These are phyloP conservation scores for Candida adriatica DNA, from an alignment of 805 yeast species.

Conservation along the genomic window DNA sequence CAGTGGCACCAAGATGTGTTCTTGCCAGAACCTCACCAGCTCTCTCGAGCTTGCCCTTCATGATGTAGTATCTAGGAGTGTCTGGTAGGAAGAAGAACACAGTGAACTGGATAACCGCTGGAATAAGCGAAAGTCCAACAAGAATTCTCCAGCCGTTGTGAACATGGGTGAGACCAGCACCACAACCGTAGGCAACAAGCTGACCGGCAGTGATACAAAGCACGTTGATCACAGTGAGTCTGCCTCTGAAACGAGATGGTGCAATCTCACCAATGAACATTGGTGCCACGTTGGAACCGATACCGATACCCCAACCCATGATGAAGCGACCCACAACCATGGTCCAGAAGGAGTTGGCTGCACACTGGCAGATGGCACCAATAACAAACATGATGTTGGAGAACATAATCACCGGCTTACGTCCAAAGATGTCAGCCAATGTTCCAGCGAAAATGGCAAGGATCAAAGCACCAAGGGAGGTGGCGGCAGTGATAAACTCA, in stretches of 20 bases:
- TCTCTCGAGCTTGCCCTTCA: constrained; percentile 54
- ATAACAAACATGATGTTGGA: constrained; percentile 77
- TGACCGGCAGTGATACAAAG: constrained; percentile 94
- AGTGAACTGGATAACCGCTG: constrained; percentile 70
- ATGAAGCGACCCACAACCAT: constrained; percentile 89
- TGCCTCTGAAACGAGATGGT: constrained; percentile 85
- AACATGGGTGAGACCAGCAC: constrained; percentile 74
- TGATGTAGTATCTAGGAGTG: constrained; percentile 85
- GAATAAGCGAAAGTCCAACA: constrained; percentile 86
- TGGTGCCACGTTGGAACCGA: constrained; percentile 93
- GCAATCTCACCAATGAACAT: constrained; percentile 88
- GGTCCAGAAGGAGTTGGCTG: constrained; percentile 75
- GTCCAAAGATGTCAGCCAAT: constrained; percentile 75
- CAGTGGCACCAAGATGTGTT: constrained; percentile 59
- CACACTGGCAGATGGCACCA: constrained; percentile 83
- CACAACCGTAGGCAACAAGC: constrained; percentile 86
- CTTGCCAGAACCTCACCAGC: constrained; percentile 62
- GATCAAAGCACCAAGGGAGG: constrained; percentile 86
- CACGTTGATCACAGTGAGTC: constrained; percentile 83
- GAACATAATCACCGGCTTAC: constrained; percentile 76
- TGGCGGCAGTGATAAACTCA: constrained; percentile 89
- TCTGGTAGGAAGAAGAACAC: constrained; percentile 87
- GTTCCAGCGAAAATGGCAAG: constrained; percentile 77
- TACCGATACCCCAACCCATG: constrained; percentile 96
- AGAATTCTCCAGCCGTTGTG: constrained; percentile 88